Base-by-base conservation (phyloP, 202 grass and related monocot genomes). In the Miscanthus sacchariflorus region DNA sequence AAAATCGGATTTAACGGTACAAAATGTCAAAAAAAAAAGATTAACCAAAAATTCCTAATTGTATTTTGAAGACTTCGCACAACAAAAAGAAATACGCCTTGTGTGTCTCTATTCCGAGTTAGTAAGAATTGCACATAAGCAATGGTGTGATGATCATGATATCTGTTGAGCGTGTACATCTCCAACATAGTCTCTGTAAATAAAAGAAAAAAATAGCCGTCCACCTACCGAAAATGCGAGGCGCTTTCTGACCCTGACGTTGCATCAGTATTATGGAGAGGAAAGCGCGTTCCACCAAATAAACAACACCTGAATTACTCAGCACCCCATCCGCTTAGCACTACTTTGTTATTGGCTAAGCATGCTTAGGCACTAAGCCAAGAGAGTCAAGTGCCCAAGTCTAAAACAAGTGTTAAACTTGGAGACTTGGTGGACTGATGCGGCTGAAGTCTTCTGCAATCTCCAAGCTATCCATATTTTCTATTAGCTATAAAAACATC, bases 381-480 rank as follows among this genome's bases (percentile, higher is more conserved):
- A 25, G n/a, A 40, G 3, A 19, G 5, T 28, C 56, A 61, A 61
- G 2, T 10, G 1, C n/a, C n/a, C 63, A 48, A 1, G 78, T 68
- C 79, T 33, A 83, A 74, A 83, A 83, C 70, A 83, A 74, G 23
- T 64, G 7, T 10, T 74, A 83, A 84, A 35, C 54, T 2, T 1
- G 70, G 54, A 84, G 82, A 75, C 52, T 33, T 46, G 50, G 6
- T 11, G 25, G 50, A 12, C 42, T 8, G 18, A 3, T 59, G 33
- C 13, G 21, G 2, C 9, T 12, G 2, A 39, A 27, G 68, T 74
- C 50, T 44, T 63, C 50, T 83, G 23, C 36, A 28, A 74, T 46
- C 12, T 61, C 9, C 68, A 43, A 27, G 10, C 21, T 0, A 61
- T 0, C 30, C 7, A 12, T 12, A 14, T 7, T 7, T 72, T 59